Conservation (phyloP, 148 eudicot species). For the Rhododendron griersonianum region DNA sequence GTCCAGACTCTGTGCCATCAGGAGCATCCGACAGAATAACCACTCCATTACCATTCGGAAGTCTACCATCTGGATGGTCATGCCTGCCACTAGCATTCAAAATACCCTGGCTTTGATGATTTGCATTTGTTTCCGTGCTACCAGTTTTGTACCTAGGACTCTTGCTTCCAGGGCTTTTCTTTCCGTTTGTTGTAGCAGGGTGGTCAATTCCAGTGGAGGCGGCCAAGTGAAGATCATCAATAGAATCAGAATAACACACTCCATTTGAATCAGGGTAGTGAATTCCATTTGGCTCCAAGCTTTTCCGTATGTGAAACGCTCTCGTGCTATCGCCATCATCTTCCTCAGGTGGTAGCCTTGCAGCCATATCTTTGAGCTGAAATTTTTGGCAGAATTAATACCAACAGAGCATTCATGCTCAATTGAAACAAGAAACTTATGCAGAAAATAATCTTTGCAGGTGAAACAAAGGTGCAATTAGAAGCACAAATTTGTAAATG, state of each 20-base stretch:
- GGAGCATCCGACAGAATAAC: slow-evolving; percentile 40
- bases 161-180: slow-evolving; percentile 27
- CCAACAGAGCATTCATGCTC: not conserved
- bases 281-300: slow-evolving; percentile 60
- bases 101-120: slow-evolving; percentile 32
- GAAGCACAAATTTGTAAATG: not conserved
- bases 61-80: slow-evolving; percentile 28
- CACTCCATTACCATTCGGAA: slow-evolving; percentile 32
- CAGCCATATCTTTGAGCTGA: slow-evolving; percentile 96
- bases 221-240: slow-evolving; percentile 24
- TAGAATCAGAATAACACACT: slow-evolving; percentile 30
- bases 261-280: slow-evolving; percentile 46
- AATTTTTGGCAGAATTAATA: not conserved
- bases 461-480: not conserved
- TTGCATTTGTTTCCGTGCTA: slow-evolving; percentile 22
- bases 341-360: slow-evolving; percentile 77
- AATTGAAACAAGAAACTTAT: not conserved
- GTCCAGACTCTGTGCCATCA: slow-evolving; percentile 32
- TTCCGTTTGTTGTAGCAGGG: slow-evolving; percentile 29
- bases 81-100: slow-evolving; percentile 32
- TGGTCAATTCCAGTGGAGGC: slow-evolving; percentile 30
- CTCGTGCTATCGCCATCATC: slow-evolving; percentile 50
- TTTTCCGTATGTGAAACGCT: slow-evolving; percentile 45
- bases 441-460: not conserved
- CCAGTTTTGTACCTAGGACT: slow-evolving; percentile 27